Conservation (phyloP, 2,329 filamentous ascomycete species). For the Exophiala bonariae region DNA sequence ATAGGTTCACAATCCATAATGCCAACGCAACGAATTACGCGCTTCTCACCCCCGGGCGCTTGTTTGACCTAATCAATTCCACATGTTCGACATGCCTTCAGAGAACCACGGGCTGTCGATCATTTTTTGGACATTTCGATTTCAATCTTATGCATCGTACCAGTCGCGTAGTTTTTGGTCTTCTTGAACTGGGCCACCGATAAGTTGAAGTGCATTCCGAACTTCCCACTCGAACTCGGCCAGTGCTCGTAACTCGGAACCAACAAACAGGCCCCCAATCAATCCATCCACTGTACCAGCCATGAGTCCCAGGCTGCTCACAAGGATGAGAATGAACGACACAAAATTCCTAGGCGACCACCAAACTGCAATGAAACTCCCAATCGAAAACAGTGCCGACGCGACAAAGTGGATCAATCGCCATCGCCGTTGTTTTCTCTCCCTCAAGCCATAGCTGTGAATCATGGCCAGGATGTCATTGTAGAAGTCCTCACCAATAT, state of each 20-base stretch:
- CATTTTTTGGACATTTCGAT: neutral
- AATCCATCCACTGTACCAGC: slow-evolving; percentile 80
- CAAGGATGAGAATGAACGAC: slow-evolving; percentile 74
- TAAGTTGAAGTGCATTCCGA: slow-evolving; percentile 41
- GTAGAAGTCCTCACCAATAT: slow-evolving; percentile 56
- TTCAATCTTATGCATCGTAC: slow-evolving; percentile 21
- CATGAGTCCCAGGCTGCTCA: slow-evolving; percentile 74
- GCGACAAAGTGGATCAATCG: slow-evolving; percentile 72
- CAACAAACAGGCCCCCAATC: slow-evolving; percentile 83
- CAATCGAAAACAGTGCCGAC: slow-evolving; percentile 67
- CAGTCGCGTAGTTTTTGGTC: slow-evolving; percentile 26
- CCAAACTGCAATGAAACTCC: slow-evolving; percentile 80
- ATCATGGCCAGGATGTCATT: slow-evolving; percentile 74
- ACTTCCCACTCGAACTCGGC: slow-evolving; percentile 96
- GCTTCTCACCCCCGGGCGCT: slow-evolving; percentile 8
- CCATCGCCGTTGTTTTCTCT: slow-evolving; percentile 69
- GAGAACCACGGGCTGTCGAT: neutral
- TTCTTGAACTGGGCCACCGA: slow-evolving; percentile 23
- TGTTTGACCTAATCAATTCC: slow-evolving; percentile 3
- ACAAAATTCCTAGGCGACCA: slow-evolving; percentile 77
- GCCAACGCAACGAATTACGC: slow-evolving; percentile 3
- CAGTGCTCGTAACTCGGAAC: slow-evolving; percentile 76
- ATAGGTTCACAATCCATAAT: neutral
- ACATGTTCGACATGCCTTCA: neutral
- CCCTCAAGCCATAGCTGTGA: slow-evolving; percentile 66